Evolutionary conservation across 108 stramenopile genomes (phyloP), one percentile per base, ranked within the genome.

Genomic region (Cyclotella cryptica): DNA sequence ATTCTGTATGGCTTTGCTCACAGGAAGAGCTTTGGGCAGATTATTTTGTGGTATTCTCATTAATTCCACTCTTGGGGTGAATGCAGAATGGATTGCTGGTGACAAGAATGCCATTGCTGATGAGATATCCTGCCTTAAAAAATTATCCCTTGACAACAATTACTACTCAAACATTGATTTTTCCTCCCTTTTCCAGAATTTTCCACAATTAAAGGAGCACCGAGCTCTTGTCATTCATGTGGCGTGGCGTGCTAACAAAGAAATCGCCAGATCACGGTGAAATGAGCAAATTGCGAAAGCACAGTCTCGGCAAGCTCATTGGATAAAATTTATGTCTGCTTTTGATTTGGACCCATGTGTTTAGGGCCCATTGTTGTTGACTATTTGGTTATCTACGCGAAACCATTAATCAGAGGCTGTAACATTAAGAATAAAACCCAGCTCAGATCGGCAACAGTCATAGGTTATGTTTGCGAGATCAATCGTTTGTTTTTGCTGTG

Each of bases 51-150:
- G 12, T 10, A n/a, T 80, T 0, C 40, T 80, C 35, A 69, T 80
- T 27, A 24, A 68, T 21, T 53, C 55, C 13, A 35, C 42, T 2
- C 22, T 79, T 10, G 71, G 78, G 22, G 59, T 72, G 19, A 69
- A 72, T 43, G 19, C 78, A 1, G 39, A 62, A 27, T 72, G 64
- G 55, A 66, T 79, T 5, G n/a, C 35, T 18, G 40, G 19, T 0
- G 9, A 59, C 9, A 57, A 59, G 10, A 79, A 79, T 21, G 10
- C n/a, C 0, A 72, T 79, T 49, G 78, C 78, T 12, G 78, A 79
- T 54, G 71, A 22, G 14, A 79, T 79, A 0, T 79, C 78, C 40
- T 42, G 78, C 10, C 63, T 64, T 19, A 71, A 71, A 45, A 18
- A 54, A 52, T 22, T 24, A n/a, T 28, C 44, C 19, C 17, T 42